Evolutionary conservation across 768 basidiomycete genomes (phyloP), one percentile per base, ranked within the genome.

Genomic region (Sporobolomyces phaffii): DNA sequence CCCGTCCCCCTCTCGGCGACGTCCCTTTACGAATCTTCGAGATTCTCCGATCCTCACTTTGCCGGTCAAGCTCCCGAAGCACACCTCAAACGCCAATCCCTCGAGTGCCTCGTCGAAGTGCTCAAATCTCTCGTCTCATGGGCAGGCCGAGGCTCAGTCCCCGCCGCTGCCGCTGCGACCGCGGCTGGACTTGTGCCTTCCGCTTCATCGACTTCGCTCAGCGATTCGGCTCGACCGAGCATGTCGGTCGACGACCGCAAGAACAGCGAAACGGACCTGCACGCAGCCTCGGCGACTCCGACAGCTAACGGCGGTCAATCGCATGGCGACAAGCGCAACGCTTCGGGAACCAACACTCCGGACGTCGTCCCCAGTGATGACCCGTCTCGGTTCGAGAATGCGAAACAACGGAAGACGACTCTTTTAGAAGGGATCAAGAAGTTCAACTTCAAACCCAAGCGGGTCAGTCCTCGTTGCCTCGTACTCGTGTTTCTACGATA

Each of bases 401-500:
- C 92, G 15, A 97, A 96, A 77, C 89, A 91, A 79, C 88, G 90
- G 79, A 99, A 99, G 80, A 97, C 90, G 38, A 93, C 88, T 0
- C 78, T 98, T 33, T 79, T 92, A 43, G 94, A 98, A 76, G 96
- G 96, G 31, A 89, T 98, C 78, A 92, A 88, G 78, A 91, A 91
- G 78, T 99, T 99, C 79, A 97, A 98, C 77, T 91, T 87, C 81
- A 98, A 96, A 79, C 93, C 94, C n/a, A 98, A 97, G 79, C 84
- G 86, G 72, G 92, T 93, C 74, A 50, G 86, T 78, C 3, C 2
- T 0, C 15, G 2, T 24, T 50, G 33, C 53, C n/a, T 1, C n/a
- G n/a, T n/a, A n/a, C n/a, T n/a, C n/a, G n/a, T n/a, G n/a, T n/a
- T n/a, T n/a, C n/a, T n/a, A n/a, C n/a, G n/a, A n/a, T n/a, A n/a